Evolutionary conservation across 139 green algal genomes (phyloP).

Genomic region (Haematococcus sp.): DNA sequence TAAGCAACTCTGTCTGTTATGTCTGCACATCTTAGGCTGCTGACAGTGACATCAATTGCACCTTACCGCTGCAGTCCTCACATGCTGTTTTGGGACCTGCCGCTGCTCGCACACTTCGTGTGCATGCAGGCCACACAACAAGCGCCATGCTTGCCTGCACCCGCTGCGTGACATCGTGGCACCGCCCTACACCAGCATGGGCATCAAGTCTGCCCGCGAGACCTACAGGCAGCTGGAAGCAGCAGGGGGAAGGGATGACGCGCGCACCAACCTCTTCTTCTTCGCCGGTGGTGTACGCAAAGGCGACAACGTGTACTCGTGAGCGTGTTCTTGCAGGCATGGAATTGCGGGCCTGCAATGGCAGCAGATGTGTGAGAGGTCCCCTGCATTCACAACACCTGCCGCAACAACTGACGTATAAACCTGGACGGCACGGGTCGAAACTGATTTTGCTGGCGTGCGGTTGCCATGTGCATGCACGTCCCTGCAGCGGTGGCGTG

Average conservation of each 20-base stretch:
- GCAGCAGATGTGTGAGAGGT: too few species aligned
- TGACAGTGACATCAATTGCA: too few species aligned
- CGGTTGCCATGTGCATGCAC: too few species aligned
- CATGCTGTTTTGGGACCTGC: too few species aligned
- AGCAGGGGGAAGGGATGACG: neutral
- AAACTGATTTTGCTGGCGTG: too few species aligned
- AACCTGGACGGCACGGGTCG: too few species aligned
- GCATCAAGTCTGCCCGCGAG: neutral
- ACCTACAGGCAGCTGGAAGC: constrained; percentile 12
- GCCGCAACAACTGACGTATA: too few species aligned
- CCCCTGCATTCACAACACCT: too few species aligned
- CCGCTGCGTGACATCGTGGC: constrained; percentile 36
- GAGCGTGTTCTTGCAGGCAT: too few species aligned
- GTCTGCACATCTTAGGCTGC: too few species aligned
- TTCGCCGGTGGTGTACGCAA: constrained; percentile 20
- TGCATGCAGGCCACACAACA: neutral
- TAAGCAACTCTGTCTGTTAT: too few species aligned
- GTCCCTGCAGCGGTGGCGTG: constrained; percentile 22
- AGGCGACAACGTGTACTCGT: neutral
- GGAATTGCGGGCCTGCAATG: too few species aligned
- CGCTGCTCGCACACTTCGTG: neutral
- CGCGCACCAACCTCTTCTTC: constrained; percentile 29
- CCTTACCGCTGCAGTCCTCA: neutral
- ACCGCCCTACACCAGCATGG: constrained; percentile 35
- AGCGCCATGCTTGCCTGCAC: constrained; percentile 18